Base-by-base conservation (phyloP, 2,329 filamentous ascomycete species). In the Calonectria pteridis region DNA sequence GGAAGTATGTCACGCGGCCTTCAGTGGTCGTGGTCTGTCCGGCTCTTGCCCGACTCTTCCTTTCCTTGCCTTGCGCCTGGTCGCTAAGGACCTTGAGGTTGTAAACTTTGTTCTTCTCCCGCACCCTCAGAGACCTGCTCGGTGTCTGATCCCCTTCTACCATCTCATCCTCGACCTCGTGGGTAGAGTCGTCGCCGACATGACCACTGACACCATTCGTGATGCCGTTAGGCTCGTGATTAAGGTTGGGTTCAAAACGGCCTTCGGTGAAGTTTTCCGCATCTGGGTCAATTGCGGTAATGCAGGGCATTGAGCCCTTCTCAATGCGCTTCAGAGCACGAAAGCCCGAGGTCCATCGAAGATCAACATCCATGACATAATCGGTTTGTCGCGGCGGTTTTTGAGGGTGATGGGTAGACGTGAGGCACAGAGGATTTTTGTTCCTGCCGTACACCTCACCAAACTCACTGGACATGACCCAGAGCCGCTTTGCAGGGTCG, bases 31-130 rank as follows among this genome's bases (percentile, higher is more conserved):
- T 78, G 73, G 71, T 62, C 64, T 81, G 75, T 69, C 79, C 70
- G 73, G 73, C 75, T 72, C 81, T 77, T 71, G 78, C 73, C 69
- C 78, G 78, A 78, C 85, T 85, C 75, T 87, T 88, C 74, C 85
- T 86, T 53, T 88, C 87, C 76, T 86, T 89, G 5, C 90, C 89
- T 66, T 90, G 86, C 7, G 89, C 89, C 77, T 89, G 88, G 77
- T 90, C 89, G 80, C 88, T 92, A 20, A 92, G 83, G 16, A 88
- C 84, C 79, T 91, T 92, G 46, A 92, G 81, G 75, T 93, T 93
- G 79, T 93, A 93, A 28, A 87, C 86, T 73, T 89, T 88, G 70
- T 86, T 87, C 51, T 84, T 84, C 23, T 82, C 86, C 67, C 90
- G 86, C 20, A 84, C 83, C 53, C 90, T 86, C 23, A 90, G 81